These are phyloP conservation scores for Populus hybrid DNA, from an alignment of 441 rosid genomes.

Conservation along the genomic window DNA sequence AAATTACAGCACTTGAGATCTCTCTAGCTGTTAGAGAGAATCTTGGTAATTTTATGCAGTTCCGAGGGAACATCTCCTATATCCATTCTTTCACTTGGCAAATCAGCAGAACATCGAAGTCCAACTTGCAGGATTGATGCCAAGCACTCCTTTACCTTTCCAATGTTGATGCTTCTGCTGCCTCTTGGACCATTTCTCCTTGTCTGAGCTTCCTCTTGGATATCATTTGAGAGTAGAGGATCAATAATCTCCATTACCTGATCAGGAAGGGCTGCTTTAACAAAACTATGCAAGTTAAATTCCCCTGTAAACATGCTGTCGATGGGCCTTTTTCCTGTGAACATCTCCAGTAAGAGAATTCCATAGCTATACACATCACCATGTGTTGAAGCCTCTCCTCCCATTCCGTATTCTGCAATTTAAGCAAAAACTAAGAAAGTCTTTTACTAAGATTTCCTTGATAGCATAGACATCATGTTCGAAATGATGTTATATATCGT, in stretches of 20 bases:
- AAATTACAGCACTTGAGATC: too few relatives aligned
- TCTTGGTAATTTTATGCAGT: too few relatives aligned
- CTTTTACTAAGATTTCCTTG: too few relatives aligned
- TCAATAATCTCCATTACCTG: not conserved
- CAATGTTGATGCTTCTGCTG: not conserved
- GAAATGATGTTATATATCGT: too few relatives aligned
- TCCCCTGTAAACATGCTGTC: constrained; percentile 12
- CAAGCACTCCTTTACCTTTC: too few relatives aligned
- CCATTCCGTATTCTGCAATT: constrained; percentile 17
- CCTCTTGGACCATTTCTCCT: not conserved
- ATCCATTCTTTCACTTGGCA: too few relatives aligned
- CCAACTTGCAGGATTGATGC: too few relatives aligned
- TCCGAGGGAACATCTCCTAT: too few relatives aligned
- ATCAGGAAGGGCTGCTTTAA: not conserved
- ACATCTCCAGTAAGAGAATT: constrained; percentile 14
- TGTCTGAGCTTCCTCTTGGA: not conserved
- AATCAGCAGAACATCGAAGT: too few relatives aligned
- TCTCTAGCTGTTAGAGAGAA: too few relatives aligned
- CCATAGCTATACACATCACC: constrained; percentile 19
- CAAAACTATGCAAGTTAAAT: constrained; percentile 4
- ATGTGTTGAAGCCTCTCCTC: not conserved
- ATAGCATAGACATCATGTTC: too few relatives aligned
- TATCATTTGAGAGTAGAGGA: not conserved
- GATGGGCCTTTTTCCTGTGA: constrained; percentile 14
- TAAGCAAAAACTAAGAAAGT: not conserved